A percentile compares a stretch with the other conserved stretches of the same genome.
phyloP scores from a whole-genome alignment of 768 basidiomycete genomes.

The Solioccasus polychromus region DNA sequence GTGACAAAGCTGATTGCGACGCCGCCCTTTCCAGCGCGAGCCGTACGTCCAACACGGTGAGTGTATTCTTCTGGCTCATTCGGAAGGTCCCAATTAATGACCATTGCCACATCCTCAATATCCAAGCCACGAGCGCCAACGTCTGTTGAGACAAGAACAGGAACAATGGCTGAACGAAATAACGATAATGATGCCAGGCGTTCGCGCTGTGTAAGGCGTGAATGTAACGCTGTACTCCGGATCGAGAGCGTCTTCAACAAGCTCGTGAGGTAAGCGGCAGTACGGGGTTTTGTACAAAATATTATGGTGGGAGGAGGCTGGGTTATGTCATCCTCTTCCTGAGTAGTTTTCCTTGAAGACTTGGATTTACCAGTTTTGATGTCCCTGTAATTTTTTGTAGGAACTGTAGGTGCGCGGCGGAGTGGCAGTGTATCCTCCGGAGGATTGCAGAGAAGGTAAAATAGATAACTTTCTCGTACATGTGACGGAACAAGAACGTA shows the following conservation, averaged over 20 bases:
- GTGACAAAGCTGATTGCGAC: slow-evolving; percentile 93
- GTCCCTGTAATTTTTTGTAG: slow-evolving; percentile 9
- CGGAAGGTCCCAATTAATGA: slow-evolving; percentile 97
- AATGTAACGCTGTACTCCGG: slow-evolving; percentile 87
- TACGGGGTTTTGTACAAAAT: slow-evolving; percentile 82
- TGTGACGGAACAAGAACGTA: slow-evolving; percentile 94
- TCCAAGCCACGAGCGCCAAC: slow-evolving; percentile 95
- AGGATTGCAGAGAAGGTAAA: slow-evolving; percentile 84
- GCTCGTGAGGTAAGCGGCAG: slow-evolving; percentile 84
- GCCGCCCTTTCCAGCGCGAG: slow-evolving; percentile 86
- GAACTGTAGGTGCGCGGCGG: slow-evolving; percentile 60
- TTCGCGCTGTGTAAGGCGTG: slow-evolving; percentile 89
- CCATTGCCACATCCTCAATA: slow-evolving; percentile 94
- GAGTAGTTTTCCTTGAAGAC: slow-evolving; percentile 29
- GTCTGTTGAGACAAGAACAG: slow-evolving; percentile 91
- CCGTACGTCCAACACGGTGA: slow-evolving; percentile 92
- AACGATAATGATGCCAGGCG: slow-evolving; percentile 79
- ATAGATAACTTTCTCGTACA: slow-evolving; percentile 89
- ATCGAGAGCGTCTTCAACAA: slow-evolving; percentile 78
- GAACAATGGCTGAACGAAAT: slow-evolving; percentile 83
- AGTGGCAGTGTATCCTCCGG: slow-evolving; percentile 73
- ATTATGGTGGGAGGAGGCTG: slow-evolving; percentile 96
- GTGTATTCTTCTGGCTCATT: slow-evolving; percentile 90
- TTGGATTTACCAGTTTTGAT: slow-evolving; percentile 35
- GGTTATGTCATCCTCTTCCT: slow-evolving; percentile 49